A percentile compares a stretch with the other conserved stretches of the same genome.
These are phyloP conservation scores for Cladorrhinum sp. DNA, from an alignment of 2,329 filamentous ascomycete genomes.

Conservation along the genomic window DNA sequence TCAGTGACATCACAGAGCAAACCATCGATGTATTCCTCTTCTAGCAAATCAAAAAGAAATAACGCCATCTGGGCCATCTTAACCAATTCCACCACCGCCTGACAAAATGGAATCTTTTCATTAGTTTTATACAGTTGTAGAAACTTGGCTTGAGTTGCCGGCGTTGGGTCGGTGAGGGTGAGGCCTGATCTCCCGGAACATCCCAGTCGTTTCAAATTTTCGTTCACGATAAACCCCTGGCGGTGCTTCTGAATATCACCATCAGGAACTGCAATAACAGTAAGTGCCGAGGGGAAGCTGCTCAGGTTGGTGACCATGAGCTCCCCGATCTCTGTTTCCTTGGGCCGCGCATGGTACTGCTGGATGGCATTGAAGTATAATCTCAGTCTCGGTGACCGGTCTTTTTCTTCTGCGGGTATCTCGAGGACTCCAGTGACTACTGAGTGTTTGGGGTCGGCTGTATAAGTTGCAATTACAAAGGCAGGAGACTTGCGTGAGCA, in stretches of 20 bases:
- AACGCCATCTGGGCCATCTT: slow-evolving; percentile 89
- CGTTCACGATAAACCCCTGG: slow-evolving; percentile 87
- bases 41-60: slow-evolving; percentile 81
- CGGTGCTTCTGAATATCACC: slow-evolving; percentile 80
- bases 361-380: slow-evolving; percentile 84
- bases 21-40: slow-evolving; percentile 87
- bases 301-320: slow-evolving; percentile 94
- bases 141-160: slow-evolving; percentile 86
- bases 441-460: slow-evolving; percentile 75
- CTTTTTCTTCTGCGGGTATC: slow-evolving; percentile 73
- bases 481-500: slow-evolving; percentile 89
- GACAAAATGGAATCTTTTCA: slow-evolving; percentile 73
- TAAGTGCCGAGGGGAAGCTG: slow-evolving; percentile 86
- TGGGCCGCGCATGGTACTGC: slow-evolving; percentile 79
- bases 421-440: slow-evolving; percentile 78
- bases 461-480: slow-evolving; percentile 88
- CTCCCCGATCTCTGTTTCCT: slow-evolving; percentile 77
- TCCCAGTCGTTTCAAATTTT: slow-evolving; percentile 85
- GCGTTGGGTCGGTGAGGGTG: slow-evolving; percentile 72
- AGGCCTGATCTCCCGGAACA: slow-evolving; percentile 88
- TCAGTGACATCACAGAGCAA: slow-evolving; percentile 92
- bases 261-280: slow-evolving; percentile 84
- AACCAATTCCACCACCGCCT: slow-evolving; percentile 81
- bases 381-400: slow-evolving; percentile 75
- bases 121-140: slow-evolving; percentile 84